These are phyloP conservation scores for Fusarium sp. DNA, from an alignment of 2,329 filamentous ascomycete species.

Conservation along the genomic window DNA sequence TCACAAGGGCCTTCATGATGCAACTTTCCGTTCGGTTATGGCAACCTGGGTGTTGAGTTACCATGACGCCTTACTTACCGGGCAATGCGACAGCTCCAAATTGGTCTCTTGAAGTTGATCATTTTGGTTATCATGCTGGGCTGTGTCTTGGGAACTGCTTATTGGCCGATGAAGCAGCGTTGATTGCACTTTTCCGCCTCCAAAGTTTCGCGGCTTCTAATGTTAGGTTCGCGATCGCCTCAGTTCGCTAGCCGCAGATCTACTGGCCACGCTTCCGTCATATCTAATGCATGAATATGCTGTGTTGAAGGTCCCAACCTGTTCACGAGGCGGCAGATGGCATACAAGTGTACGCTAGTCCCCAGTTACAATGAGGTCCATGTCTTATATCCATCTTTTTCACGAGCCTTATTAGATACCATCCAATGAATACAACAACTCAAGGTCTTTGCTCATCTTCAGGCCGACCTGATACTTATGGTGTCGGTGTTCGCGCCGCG, in stretches of 20 bases:
- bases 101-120: neutral
- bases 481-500: constrained; percentile 50
- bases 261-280: constrained; percentile 8
- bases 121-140: neutral
- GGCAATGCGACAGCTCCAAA: neutral
- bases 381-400: neutral
- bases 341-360: constrained; percentile 41
- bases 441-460: constrained; percentile 40
- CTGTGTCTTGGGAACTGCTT: neutral
- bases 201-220: constrained; percentile 1
- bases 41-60: constrained; percentile 15
- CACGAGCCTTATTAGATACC: neutral
- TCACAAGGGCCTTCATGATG: constrained; percentile 24
- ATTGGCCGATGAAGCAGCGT: neutral
- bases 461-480: constrained; percentile 50
- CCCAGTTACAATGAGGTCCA: constrained; percentile 5
- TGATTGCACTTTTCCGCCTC: constrained; percentile 16
- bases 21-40: constrained; percentile 19
- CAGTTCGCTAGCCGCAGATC: neutral
- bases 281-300: neutral
- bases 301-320: neutral
- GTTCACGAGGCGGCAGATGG: neutral
- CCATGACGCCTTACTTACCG: constrained; percentile 9
- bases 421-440: constrained; percentile 5
- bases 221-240: constrained; percentile 25